These are phyloP conservation scores for Centaurea solstitialis DNA, from an alignment of 129 eudicot genomes.

Conservation along the genomic window DNA sequence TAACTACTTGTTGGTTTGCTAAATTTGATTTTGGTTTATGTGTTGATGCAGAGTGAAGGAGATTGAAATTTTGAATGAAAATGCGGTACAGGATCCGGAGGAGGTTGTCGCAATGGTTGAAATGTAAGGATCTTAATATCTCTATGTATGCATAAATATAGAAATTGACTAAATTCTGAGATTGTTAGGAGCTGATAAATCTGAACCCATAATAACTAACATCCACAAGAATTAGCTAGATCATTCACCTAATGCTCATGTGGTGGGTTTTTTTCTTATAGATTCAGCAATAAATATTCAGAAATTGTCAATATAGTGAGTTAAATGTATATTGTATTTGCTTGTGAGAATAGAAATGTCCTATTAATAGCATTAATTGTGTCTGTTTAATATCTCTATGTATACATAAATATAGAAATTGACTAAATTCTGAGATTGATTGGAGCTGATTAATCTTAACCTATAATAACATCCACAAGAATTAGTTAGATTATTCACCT, in stretches of 20 bases:
- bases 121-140: slow-evolving; percentile 21
- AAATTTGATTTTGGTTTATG: neutral
- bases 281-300: slow-evolving; percentile 9
- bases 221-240: neutral
- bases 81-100: slow-evolving; percentile 40
- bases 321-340: neutral
- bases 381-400: slow-evolving; percentile 14
- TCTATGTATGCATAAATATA: slow-evolving; percentile 2
- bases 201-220: neutral
- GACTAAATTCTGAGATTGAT: no score
- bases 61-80: slow-evolving; percentile 30
- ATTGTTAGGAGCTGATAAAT: neutral
- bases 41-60: slow-evolving; percentile 27
- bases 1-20: neutral
- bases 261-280: neutral
- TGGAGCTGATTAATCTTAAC: neutral
- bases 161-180: neutral
- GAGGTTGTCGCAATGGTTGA: slow-evolving; percentile 42
- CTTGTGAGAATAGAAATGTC: slow-evolving; percentile 22
- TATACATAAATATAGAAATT: no score
- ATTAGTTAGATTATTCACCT: neutral
- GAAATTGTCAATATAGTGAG: neutral
- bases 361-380: slow-evolving; percentile 20
- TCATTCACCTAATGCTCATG: neutral
- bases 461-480: neutral